Conservation (phyloP, 1,139 yeast genomes). For the Spencermartinsiella ligniputridi region DNA sequence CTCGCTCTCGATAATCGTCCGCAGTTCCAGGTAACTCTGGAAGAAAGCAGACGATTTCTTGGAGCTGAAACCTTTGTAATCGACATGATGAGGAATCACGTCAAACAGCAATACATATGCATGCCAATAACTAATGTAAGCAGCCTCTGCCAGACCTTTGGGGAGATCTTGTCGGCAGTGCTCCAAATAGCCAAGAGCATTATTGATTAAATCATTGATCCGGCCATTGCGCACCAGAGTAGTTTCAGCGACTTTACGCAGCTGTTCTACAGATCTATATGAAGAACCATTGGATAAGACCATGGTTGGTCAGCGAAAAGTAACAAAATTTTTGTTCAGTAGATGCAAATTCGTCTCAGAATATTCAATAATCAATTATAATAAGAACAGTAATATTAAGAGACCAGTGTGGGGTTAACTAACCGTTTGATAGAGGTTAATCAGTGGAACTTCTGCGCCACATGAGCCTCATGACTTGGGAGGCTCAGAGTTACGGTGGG, state of each 20-base stretch:
- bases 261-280: slow-evolving; percentile 17
- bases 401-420: too few relatives aligned
- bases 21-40: slow-evolving; percentile 20
- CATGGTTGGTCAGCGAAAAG: too few relatives aligned
- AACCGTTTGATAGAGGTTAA: too few relatives aligned
- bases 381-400: too few relatives aligned
- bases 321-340: too few relatives aligned
- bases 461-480: too few relatives aligned
- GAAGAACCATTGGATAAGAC: too few relatives aligned
- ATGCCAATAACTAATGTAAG: slow-evolving; percentile 24
- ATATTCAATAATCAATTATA: too few relatives aligned
- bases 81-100: slow-evolving; percentile 23
- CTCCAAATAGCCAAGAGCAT: slow-evolving; percentile 25
- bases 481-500: too few relatives aligned
- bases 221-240: slow-evolving; percentile 20
- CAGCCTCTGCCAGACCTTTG: slow-evolving; percentile 24
- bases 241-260: slow-evolving; percentile 20
- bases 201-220: slow-evolving; percentile 23
- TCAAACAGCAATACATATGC: slow-evolving; percentile 20
- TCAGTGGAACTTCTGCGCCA: too few relatives aligned
- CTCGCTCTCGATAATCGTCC: slow-evolving; percentile 18
- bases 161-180: slow-evolving; percentile 21
- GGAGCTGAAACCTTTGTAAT: slow-evolving; percentile 15
- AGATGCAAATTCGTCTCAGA: too few relatives aligned
- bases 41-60: slow-evolving; percentile 21